Evolutionary conservation across 768 basidiomycete genomes (phyloP), one percentile per base, ranked within the genome.

Genomic region (Rhizopogon vinicolor): DNA sequence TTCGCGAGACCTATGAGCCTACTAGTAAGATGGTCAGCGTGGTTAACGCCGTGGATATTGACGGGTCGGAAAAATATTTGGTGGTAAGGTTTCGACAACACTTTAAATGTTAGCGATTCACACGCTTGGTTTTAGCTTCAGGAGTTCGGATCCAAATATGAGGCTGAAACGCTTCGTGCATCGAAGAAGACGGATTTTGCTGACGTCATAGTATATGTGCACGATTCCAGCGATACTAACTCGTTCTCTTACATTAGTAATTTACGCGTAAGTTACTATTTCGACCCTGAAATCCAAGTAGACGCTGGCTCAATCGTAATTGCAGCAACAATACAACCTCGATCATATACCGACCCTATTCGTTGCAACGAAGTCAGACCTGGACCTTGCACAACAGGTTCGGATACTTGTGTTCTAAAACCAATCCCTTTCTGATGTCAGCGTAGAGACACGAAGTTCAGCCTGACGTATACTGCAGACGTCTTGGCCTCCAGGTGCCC

Each of bases 221-320:
- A 98, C 65, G 96, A 99, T 72, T 98, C 95, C 45, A 94, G 92
- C 66, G 96, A 99, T 68, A 98, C 96, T 41, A 98, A 99, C 73
- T 97, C 93, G 9, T 99, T 99, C 70, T 95, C 93, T 45, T 97
- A 98, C 73, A 93, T 99, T 69, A 95, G 93, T 63, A 97, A 96
- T 74, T 75, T 98, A 64, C 83, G 96, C 69, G 94, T 96, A 67
- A 55, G 83, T 72, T 42, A 25, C 25, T 25, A 31, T 62, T 41
- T 53, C 40, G 13, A 42, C 49, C 18, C 10, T 50, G n/a, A 16
- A 35, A 37, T 22, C 9, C 3, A 37, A 37, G 31, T 51, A 25
- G 22, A 19, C 54, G 56, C 63, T 66, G 62, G 62, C 55, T 33
- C 46, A 58, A 61, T 44, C 44, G 40, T 37, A 65, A 54, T 44